Evolutionary conservation across 768 basidiomycete species (phyloP).

Genomic region (Kwoniella heveanensis): DNA sequence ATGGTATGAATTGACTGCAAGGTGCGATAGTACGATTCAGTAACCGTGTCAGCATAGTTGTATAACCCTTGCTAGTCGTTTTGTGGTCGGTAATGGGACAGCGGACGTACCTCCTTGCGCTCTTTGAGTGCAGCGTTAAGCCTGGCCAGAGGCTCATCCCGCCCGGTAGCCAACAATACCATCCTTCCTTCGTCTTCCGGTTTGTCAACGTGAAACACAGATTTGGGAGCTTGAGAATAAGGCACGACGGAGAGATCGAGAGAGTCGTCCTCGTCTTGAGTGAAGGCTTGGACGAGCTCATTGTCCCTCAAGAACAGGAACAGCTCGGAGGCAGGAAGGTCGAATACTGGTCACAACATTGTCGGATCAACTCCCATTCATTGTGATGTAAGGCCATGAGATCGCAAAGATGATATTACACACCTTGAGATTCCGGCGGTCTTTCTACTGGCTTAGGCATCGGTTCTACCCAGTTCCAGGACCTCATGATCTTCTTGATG

Average conservation of each 20-base stretch:
- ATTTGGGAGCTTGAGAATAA: not conserved
- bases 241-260: constrained; percentile 17
- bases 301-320: constrained; percentile 23
- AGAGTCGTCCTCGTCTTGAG: not conserved
- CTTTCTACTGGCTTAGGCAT: constrained; percentile 8
- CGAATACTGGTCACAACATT: constrained; percentile 7
- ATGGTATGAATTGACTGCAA: constrained; percentile 12
- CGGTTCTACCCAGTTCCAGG: constrained; percentile 22
- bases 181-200: constrained; percentile 11
- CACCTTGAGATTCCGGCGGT: not conserved
- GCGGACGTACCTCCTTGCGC: constrained; percentile 5
- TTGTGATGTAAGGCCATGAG: no score
- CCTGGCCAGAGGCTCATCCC: not conserved
- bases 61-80: no score
- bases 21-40: no score
- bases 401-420: not conserved
- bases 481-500: constrained; percentile 16
- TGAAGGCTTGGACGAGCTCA: constrained; percentile 12
- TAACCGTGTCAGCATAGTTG: no score
- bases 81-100: no score
- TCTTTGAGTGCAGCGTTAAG: constrained; percentile 3
- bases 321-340: constrained; percentile 19
- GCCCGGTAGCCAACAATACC: constrained; percentile 13
- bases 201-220: not conserved
- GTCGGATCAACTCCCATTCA: not conserved